phyloP scores from a whole-genome alignment of 768 basidiomycete species.

The Bullera alba region DNA sequence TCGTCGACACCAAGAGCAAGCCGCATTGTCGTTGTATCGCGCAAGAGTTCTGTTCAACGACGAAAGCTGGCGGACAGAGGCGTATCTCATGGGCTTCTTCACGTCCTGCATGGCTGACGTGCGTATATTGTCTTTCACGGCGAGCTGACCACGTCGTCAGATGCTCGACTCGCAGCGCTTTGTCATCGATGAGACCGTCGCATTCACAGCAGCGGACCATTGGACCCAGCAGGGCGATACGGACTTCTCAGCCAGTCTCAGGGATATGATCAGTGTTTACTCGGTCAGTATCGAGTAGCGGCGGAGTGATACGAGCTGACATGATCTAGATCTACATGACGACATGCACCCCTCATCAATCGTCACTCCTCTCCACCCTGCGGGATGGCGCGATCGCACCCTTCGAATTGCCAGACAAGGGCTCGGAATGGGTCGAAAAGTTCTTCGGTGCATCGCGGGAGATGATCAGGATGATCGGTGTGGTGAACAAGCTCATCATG shows the following conservation, averaged over 20 bases:
- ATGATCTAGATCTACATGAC: no score
- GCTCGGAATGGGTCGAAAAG: constrained; percentile 10
- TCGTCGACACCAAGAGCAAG: background rate
- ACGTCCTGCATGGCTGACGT: constrained; percentile 14
- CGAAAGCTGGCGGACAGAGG: constrained; percentile 8
- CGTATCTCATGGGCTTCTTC: constrained; percentile 12
- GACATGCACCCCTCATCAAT: constrained; percentile 5
- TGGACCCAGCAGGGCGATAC: background rate
- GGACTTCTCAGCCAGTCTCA: constrained; percentile 3
- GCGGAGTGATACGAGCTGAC: no score
- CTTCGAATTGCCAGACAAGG: background rate
- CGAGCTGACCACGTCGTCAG: constrained; percentile 2
- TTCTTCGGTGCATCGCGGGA: constrained; percentile 9
- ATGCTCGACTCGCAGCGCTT: constrained; percentile 9
- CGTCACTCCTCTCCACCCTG: background rate
- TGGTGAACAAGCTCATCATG: constrained; percentile 8
- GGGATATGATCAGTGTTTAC: constrained; percentile 12
- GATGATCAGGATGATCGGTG: constrained; percentile 2
- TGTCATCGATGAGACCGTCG: no score
- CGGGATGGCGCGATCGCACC: background rate
- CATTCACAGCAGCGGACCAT: background rate
- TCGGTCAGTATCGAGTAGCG: constrained; percentile 10
- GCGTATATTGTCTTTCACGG: no score
- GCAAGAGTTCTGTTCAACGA: constrained; percentile 3
- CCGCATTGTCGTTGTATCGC: background rate